Conservation (phyloP, 169 alveolate species). For the Babesia ovis region DNA sequence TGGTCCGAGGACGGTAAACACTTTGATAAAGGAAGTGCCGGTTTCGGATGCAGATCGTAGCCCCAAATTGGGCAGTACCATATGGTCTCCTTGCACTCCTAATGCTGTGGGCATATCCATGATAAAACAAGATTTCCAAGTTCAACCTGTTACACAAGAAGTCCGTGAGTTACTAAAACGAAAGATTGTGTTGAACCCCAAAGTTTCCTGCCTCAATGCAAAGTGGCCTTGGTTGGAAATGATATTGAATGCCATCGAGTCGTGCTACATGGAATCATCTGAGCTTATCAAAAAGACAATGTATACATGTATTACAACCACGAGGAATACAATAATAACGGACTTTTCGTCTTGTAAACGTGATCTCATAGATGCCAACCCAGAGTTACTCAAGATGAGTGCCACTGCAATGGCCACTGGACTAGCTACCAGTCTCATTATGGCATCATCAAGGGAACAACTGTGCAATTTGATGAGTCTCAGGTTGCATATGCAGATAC, state of each 20-base stretch:
- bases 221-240: constrained; percentile 39
- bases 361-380: constrained; percentile 28
- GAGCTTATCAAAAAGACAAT: constrained; percentile 52
- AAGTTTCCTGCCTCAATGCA: constrained; percentile 33
- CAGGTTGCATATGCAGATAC: constrained; percentile 31
- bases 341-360: constrained; percentile 42
- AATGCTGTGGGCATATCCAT: background rate
- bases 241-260: constrained; percentile 54
- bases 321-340: constrained; percentile 24
- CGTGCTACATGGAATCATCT: constrained; percentile 54
- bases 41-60: constrained; percentile 55
- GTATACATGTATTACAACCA: constrained; percentile 44
- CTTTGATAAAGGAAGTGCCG: constrained; percentile 10
- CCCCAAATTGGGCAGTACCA: constrained; percentile 44
- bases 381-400: constrained; percentile 43
- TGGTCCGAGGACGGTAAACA: constrained; percentile 13
- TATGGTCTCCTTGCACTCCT: constrained; percentile 32
- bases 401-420: constrained; percentile 66
- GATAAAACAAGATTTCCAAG: constrained; percentile 29
- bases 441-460: constrained; percentile 39
- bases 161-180: constrained; percentile 47
- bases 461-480: constrained; percentile 15
- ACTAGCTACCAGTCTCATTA: constrained; percentile 56
- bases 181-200: constrained; percentile 53
- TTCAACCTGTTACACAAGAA: constrained; percentile 58